Evolutionary conservation across 2,329 filamentous ascomycete genomes (phyloP).

Genomic region (Paracoccidioides brasiliensis): DNA sequence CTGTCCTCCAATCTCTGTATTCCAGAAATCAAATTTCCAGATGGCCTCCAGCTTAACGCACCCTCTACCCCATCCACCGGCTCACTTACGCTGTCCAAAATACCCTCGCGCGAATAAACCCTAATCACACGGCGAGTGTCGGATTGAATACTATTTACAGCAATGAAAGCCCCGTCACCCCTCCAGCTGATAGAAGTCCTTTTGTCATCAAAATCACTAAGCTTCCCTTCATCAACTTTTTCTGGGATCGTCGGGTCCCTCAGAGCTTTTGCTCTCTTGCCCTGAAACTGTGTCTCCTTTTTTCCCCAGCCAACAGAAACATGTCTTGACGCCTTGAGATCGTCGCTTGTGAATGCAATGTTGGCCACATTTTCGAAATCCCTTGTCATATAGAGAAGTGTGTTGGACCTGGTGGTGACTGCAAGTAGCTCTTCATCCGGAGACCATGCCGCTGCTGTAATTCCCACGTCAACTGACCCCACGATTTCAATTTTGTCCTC

Average conservation of each 20-base stretch:
- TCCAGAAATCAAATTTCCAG: conserved; percentile 80
- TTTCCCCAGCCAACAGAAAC: conserved; percentile 98
- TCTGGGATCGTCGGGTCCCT: conserved; percentile 92
- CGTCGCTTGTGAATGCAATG: conserved; percentile 56
- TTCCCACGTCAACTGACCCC: conserved; percentile 84
- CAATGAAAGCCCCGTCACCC: conserved; percentile 83
- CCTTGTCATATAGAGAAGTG: conserved; percentile 82
- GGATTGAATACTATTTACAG: conserved; percentile 65
- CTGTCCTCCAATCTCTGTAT: conserved; percentile 57
- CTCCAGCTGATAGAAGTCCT: conserved; percentile 74
- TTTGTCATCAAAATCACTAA: conserved; percentile 62
- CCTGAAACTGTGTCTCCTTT: conserved; percentile 94
- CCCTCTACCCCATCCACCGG: conserved; percentile 86
- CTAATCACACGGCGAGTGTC: conserved; percentile 64
- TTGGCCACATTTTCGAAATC: conserved; percentile 76
- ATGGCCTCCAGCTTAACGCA: conserved; percentile 78
- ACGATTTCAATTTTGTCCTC: conserved; percentile 87
- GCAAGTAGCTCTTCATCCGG: conserved; percentile 86
- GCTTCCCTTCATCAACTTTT: conserved; percentile 67
- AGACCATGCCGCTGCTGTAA: conserved; percentile 81
- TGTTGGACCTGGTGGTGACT: conserved; percentile 65
- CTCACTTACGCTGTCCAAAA: conserved; percentile 85
- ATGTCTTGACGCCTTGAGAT: conserved; percentile 78
- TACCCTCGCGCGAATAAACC: conserved; percentile 80
- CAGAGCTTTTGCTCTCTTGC: conserved; percentile 71